Evolutionary conservation across 768 basidiomycete genomes (phyloP), one percentile per base, ranked within the genome.

Genomic region (Lanmaoa rubissima): DNA sequence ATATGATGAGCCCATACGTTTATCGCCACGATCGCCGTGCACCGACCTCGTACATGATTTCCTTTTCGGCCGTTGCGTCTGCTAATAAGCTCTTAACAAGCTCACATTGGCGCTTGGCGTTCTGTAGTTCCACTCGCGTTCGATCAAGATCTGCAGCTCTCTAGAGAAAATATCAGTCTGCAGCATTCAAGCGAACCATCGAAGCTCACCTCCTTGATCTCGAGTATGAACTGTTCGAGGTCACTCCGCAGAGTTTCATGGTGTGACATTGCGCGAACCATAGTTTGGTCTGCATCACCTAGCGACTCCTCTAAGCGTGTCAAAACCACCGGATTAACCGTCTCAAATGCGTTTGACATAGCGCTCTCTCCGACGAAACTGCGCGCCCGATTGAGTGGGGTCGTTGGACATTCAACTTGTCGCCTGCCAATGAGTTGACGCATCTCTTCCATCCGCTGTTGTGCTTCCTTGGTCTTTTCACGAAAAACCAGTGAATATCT

Each of bases 41-140:
- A 67, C 80, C 64, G 41, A 94, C 93, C 79, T 94, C 90, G 61
- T 94, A 95, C 82, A 96, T 88, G 69, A 93, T 90, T 65, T 94
- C 91, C 72, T 95, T 90, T 76, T 97, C 94, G 2, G 85, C 80
- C 10, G 87, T 89, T 34, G 85, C 82, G 65, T 95, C 90, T 17
- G 81, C 79, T 14, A 93, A 77, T 31, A 94, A 78, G 61, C 82
- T 83, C 70, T 91, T 91, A 4, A 94, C 82, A 31, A 93, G 74
- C 62, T 90, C 91, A 58, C 85, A 87, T 69, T 92, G 89, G 17
- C 89, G 81, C 61, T 82, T 87, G 17, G 82, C 72, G 60, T 82
- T 85, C 65, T 86, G 82, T 32, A 94, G 76, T 59, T 93, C 90
- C 28, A 80, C 69, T 50, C 79, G 78, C 21, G 80, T 70, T 54